These are phyloP conservation scores for Solidago caesia DNA, from an alignment of 129 eudicot species.

Conservation along the genomic window DNA sequence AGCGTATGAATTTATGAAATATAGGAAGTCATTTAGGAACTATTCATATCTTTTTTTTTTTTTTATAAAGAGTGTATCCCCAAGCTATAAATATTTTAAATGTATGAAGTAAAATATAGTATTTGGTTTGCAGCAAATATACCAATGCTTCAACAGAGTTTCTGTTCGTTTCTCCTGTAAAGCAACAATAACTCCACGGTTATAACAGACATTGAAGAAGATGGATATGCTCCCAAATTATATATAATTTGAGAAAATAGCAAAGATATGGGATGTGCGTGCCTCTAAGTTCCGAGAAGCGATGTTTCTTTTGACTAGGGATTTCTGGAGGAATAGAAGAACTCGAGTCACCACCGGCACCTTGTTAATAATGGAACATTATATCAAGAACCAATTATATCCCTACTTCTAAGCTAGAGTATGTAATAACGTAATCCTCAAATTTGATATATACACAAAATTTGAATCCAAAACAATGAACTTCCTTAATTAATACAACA, in stretches of 20 bases:
- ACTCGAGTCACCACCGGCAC: conserved; percentile 48
- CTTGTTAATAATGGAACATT: conserved; percentile 16
- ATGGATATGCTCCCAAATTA: neutral
- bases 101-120: neutral
- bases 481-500: too few relatives aligned
- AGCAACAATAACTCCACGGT: neutral
- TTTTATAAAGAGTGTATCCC: neutral
- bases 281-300: conserved; percentile 75
- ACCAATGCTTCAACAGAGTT: conserved; percentile 74
- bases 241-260: neutral
- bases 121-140: conserved; percentile 20
- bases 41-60: neutral
- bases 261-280: conserved; percentile 20
- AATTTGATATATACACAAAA: too few relatives aligned
- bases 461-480: too few relatives aligned
- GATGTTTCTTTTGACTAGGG: conserved; percentile 36
- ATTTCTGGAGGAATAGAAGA: conserved; percentile 42
- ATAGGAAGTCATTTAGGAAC: neutral
- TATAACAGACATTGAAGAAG: neutral
- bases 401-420: too few relatives aligned
- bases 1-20: neutral
- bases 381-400: neutral
- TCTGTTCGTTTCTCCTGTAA: conserved; percentile 66
- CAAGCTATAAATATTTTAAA: neutral
- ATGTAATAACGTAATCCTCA: too few relatives aligned